Conservation (phyloP, 257 asterid species). For the Linaria vulgaris region DNA sequence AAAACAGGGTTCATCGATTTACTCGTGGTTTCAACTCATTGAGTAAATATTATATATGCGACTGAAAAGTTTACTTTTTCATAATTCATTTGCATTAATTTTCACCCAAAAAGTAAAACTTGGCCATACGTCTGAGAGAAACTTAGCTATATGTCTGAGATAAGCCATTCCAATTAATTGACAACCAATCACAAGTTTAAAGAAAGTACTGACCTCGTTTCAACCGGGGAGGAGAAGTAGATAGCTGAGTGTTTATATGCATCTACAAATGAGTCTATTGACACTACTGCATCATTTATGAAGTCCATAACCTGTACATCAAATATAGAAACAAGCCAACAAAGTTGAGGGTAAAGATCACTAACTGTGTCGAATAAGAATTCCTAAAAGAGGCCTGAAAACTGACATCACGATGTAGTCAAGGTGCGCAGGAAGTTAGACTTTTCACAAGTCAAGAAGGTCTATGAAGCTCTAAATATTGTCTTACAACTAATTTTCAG, state of each 20-base stretch:
- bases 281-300: conserved; percentile 85
- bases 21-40: neutral
- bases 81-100: too few species aligned
- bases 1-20: neutral
- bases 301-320: conserved; percentile 88
- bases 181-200: conserved; percentile 7
- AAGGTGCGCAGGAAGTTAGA: conserved; percentile 10
- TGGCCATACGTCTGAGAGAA: too few species aligned
- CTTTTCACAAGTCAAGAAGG: conserved; percentile 17
- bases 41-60: neutral
- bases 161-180: neutral
- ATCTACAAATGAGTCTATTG: conserved; percentile 77
- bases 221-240: conserved; percentile 72
- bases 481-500: neutral
- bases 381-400: conserved; percentile 12
- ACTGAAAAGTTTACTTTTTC: neutral
- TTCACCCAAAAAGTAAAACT: too few species aligned
- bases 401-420: conserved; percentile 9
- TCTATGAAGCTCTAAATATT: conserved; percentile 6
- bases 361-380: conserved; percentile 5
- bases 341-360: neutral
- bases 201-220: conserved; percentile 52
- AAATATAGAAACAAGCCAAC: conserved; percentile 13
- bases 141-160: too few species aligned
- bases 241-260: conserved; percentile 77